A percentile compares a stretch with the other conserved stretches of the same genome.
Evolutionary conservation across 495 filamentous ascomycete genomes (phyloP).

Genomic region (Penicillium lagena): DNA sequence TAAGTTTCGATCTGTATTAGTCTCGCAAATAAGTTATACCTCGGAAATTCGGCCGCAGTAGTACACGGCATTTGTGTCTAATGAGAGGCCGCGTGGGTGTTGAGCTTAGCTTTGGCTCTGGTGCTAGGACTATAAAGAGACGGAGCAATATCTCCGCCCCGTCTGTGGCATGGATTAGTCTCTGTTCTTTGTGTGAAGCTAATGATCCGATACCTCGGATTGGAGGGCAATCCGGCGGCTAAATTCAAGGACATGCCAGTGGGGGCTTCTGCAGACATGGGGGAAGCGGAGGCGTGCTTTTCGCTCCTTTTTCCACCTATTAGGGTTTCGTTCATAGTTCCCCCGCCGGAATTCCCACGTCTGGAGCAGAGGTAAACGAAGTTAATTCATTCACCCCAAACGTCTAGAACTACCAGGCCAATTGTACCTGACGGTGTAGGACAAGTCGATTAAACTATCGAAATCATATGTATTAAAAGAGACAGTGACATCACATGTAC

Average conservation of each 20-base stretch:
- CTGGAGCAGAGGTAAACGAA: too few species aligned
- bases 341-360: too few species aligned
- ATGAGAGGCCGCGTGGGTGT: too few species aligned
- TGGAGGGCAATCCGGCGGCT: not conserved
- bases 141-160: constrained; percentile 12
- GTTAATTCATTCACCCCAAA: too few species aligned
- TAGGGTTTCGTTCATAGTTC: not conserved
- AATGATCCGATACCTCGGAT: too few species aligned
- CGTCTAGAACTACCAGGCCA: too few species aligned
- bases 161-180: not conserved
- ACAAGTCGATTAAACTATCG: too few species aligned
- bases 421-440: too few species aligned
- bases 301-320: constrained; percentile 17
- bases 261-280: not conserved
- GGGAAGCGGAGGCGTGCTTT: not conserved
- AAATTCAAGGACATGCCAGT: not conserved
- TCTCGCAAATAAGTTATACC: not conserved
- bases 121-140: constrained; percentile 13
- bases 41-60: constrained; percentile 10
- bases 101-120: not conserved
- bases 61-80: not conserved
- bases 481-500: constrained; percentile 11
- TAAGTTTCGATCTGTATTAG: too few species aligned
- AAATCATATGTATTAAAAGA: constrained; percentile 1
- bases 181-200: too few species aligned